Conservation (phyloP, 2,329 filamentous ascomycete genomes). For the Fusarium veterinarium region DNA sequence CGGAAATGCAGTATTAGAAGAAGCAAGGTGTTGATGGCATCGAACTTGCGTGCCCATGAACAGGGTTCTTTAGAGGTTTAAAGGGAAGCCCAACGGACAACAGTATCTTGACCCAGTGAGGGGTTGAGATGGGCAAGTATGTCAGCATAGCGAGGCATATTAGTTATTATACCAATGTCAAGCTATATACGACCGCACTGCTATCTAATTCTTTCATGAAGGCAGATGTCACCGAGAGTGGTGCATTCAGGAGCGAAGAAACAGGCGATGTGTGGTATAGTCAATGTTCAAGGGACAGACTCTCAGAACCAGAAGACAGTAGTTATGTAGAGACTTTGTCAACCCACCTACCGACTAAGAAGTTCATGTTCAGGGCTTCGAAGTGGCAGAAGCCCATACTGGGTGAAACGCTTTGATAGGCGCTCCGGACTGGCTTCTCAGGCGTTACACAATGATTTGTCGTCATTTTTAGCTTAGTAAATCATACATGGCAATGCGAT, state of each 20-base stretch:
- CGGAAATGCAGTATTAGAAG: constrained; percentile 35
- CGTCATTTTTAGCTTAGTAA: neutral
- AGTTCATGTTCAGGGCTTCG: neutral
- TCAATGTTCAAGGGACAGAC: neutral
- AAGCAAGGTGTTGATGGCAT: constrained; percentile 11
- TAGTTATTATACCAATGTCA: constrained; percentile 22
- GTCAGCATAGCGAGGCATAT: constrained; percentile 9
- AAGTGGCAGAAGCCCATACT: neutral
- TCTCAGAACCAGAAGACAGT: neutral
- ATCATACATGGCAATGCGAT: neutral
- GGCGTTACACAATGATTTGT: neutral
- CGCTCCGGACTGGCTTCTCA: neutral
- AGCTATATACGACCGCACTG: constrained; percentile 11
- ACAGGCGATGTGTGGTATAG: neutral
- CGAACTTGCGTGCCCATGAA: neutral
- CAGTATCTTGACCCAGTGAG: neutral
- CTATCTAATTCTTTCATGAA: neutral
- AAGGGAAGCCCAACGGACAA: constrained; percentile 9
- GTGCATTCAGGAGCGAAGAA: neutral
- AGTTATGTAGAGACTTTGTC: neutral
- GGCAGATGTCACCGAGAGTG: neutral
- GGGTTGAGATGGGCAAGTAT: neutral
- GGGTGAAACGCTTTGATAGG: neutral
- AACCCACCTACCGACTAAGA: neutral
- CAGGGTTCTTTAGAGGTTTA: neutral